Evolutionary conservation across 352 stramenopile genomes (phyloP), one percentile per base, ranked within the genome.

Genomic region (Phytophthora pluvialis): DNA sequence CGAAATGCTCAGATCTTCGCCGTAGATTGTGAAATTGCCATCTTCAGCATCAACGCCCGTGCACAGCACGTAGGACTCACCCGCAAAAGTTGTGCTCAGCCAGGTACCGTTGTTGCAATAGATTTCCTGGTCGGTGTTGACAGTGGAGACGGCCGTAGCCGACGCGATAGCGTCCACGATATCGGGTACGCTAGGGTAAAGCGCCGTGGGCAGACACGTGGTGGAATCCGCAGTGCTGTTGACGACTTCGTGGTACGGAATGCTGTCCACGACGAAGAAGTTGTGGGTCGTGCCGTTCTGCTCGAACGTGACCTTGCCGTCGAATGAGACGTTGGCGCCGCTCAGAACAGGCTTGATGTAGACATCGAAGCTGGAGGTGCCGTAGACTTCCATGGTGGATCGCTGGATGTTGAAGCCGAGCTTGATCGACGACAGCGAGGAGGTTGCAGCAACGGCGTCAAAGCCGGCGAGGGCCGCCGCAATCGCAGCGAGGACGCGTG

Each of bases 391-490:
- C 77, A 89, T 87, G 16, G 77, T 75, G 45, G 60, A 70, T 18
- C 80, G 77, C 50, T 87, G 80, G 59, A 82, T 73, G 33, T 73
- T 69, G 71, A 89, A 78, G 6, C 47, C 64, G 6, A 86, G 58
- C 16, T 70, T 72, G 43, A 83, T 51, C 12, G 64, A 80, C 13
- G 73, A 53, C 25, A 80, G 57, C 18, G 70, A 60, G 5, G 58
- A 65, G 10, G 58, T 36, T 4, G 63, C 67, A 46, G 42, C 35
- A 10, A 61, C 60, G 13, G 52, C 40, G 44, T 70, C 21, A 35
- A 66, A 62, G 53, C 32, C 11, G 12, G 48, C 3, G 6, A 67
- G 28, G 16, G 29, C n/a, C 9, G 28, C 36, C 9, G 28, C 36
- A 26, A 25, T 43, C 25, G 35, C 25, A 38, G 52, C 52, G 6